Evolutionary conservation across 2,329 filamentous ascomycete genomes (phyloP), one percentile per base, ranked within the genome.

Genomic region (Graphilbum ipis-grandicollis): DNA sequence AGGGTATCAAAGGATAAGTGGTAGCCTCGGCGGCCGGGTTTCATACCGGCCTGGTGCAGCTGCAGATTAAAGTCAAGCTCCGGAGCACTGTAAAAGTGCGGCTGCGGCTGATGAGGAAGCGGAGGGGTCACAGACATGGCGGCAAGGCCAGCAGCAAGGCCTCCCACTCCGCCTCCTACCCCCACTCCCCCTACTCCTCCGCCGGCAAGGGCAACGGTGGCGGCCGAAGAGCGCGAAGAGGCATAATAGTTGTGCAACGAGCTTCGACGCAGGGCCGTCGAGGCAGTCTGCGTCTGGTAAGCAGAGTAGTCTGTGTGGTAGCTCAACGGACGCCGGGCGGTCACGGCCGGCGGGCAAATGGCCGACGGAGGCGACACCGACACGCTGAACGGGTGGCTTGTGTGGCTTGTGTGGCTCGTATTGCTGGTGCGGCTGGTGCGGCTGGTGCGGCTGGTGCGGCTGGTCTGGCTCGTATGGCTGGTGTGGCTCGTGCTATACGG

Each of bases 1-100:
- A 92, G 62, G 3, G 65, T 74, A 52, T 93, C 86, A 48, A 93
- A 85, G 6, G 79, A 76, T 51, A 83, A 90, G 52, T 79, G 82
- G 46, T 80, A 84, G 8, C 80, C 82, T 32, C 68, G 69, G 28
- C 77, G 72, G 3, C 76, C 76, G 3, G 75, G 68, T 44, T 67
- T 67, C 48, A 77, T 60, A 9, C 68, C 69, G 31, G 37, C 18
- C 15, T 65, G 58, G 31, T 60, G 62, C 14, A 60, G 56, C 37
- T 59, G 59, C 45, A 57, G 51, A 38, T 66, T 59, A 34, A 77
- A 62, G 46, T 88, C 79, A 23, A 86, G 63, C 44, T 86, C 78
- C 1, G 80, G 79, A 0, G 74, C 66, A 32, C 75, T 69, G 51
- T 84, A 85, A 53, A 81, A 88, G 56, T 86, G 80, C 15, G 79